Evolutionary conservation across 129 eudicot genomes (phyloP), one percentile per base, ranked within the genome.

Genomic region (Centella asiatica): DNA sequence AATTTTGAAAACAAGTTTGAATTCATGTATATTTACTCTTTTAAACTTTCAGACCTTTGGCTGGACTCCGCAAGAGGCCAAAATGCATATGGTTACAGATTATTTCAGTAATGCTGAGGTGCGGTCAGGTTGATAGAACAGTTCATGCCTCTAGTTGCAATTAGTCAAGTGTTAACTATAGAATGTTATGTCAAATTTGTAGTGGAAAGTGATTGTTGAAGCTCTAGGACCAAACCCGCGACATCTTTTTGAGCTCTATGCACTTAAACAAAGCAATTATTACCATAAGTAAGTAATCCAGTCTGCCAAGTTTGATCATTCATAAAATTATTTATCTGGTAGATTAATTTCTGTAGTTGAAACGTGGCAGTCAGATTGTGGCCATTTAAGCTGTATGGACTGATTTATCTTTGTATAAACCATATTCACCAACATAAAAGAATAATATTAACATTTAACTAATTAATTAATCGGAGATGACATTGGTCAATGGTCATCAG

Each of bases 21-120:
- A 53, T 29, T 49, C 25, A n/a, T 25, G 20, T 36, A 22, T 52
- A 53, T 42, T 19, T 56, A 36, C 57, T 24, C 58, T 19, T 47
- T 29, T 44, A 42, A 46, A 64, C 72, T 75, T 72, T 69, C 79
- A 90, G 97, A 83, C 88, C 20, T 90, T 83, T 86, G 97, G 94
- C 39, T 90, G 95, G 97, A 81, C 94, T 31, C 94, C 95, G 15
- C 84, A 76, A 67, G 89, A 86, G 79, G 97, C 87, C 24, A 90
- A 86, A 83, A 57, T 86, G 72, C 97, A 90, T 71, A 90, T 90
- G 97, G 89, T 86, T 71, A 72, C 70, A 28, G 89, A 84, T 66
- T 86, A 86, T 71, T 86, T 83, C 72, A 86, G 78, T 70, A 81
- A 72, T 33, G 71, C 95, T 51, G 95, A 90, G 95, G 95, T 90